These are phyloP conservation scores for Phyllosticta ampelicida DNA, from an alignment of 2,329 filamentous ascomycete genomes.

Conservation along the genomic window DNA sequence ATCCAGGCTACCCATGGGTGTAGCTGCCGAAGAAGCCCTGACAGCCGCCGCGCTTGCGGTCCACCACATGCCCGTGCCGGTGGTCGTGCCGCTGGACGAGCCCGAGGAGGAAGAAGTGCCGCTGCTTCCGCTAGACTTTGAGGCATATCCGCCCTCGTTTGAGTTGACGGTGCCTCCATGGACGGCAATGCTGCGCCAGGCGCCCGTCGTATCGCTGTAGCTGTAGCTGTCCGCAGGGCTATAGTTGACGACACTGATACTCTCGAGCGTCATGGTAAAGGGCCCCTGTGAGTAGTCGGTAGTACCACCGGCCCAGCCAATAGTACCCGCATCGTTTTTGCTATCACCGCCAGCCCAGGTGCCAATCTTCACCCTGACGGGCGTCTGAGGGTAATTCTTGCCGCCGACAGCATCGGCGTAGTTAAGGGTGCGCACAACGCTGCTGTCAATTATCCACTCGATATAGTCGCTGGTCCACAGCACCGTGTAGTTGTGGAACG, in stretches of 20 bases:
- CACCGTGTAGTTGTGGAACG: conserved; percentile 52
- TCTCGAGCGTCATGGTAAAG: conserved; percentile 36
- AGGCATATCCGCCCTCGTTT: conserved; percentile 7
- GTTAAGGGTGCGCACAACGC: conserved; percentile 47
- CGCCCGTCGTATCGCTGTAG: conserved; percentile 32
- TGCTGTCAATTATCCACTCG: conserved; percentile 56
- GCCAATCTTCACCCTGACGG: conserved; percentile 43
- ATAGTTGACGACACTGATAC: conserved; percentile 34
- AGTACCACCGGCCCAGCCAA: conserved; percentile 52
- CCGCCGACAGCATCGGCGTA: conserved; percentile 43
- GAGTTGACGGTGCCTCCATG: conserved; percentile 12
- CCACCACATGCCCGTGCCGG: conserved; percentile 9
- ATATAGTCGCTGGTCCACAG: conserved; percentile 54
- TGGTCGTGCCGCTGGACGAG: not conserved
- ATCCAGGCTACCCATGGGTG: not conserved
- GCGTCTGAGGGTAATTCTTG: conserved; percentile 57
- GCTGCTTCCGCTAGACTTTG: not conserved
- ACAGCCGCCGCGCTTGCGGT: conserved; percentile 4
- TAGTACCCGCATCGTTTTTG: conserved; percentile 39
- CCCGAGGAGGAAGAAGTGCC: not conserved
- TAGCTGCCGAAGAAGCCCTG: not conserved
- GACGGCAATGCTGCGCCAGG: conserved; percentile 32
- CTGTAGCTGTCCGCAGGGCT: conserved; percentile 34
- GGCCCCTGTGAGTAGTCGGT: conserved; percentile 30
- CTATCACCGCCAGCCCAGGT: conserved; percentile 32